Conservation (phyloP, 148 eudicot species). For the Silene latifolia region DNA sequence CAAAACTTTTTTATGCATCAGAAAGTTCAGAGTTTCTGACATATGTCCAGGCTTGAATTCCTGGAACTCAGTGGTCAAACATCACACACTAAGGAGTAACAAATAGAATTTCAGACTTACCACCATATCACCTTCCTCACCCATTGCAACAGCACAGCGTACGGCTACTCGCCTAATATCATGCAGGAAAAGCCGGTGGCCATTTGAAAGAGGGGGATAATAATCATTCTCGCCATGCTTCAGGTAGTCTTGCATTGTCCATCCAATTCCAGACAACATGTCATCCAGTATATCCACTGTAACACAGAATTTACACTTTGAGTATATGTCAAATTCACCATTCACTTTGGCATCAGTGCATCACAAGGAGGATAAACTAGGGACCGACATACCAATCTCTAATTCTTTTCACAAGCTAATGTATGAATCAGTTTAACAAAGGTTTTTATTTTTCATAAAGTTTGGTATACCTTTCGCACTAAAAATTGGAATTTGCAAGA, state of each 20-base stretch:
- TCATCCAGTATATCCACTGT: conserved; percentile 99
- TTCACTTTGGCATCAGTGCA: not conserved
- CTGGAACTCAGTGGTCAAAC: not conserved
- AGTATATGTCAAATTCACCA: not conserved
- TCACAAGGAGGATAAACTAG: not conserved
- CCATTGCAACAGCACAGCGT: conserved; percentile 97
- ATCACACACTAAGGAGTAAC: not conserved
- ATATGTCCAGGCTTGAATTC: not conserved
- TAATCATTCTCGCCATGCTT: conserved; percentile 93
- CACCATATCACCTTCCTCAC: conserved; percentile 97
- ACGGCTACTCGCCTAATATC: conserved; percentile 95
- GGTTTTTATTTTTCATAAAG: too few relatives aligned
- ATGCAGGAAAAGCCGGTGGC: conserved; percentile 88
- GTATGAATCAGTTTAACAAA: not conserved
- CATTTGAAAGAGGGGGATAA: conserved; percentile 94
- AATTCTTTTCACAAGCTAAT: not conserved
- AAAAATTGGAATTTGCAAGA: not conserved
- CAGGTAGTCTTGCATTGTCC: conserved; percentile 98
- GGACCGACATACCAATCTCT: not conserved
- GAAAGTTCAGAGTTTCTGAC: not conserved
- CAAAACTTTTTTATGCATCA: not conserved
- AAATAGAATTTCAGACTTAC: conserved; percentile 43
- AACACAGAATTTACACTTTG: conserved; percentile 19
- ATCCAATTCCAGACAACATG: conserved; percentile 91
- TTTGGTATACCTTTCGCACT: not conserved